These are phyloP conservation scores for Talaromyces albobiverticillius DNA, from an alignment of 2,329 filamentous ascomycete genomes.

Conservation along the genomic window DNA sequence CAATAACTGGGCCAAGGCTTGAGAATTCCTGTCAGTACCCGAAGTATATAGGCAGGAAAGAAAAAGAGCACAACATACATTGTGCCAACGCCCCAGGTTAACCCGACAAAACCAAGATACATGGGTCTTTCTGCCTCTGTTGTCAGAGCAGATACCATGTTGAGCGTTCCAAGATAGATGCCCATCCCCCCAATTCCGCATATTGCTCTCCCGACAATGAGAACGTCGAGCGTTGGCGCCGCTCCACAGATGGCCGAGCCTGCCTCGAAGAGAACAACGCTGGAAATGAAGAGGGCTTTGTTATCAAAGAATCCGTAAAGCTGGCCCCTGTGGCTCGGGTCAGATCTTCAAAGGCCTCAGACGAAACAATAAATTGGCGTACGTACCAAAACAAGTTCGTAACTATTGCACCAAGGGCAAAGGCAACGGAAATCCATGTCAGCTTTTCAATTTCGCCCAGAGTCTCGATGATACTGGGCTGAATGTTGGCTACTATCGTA, in stretches of 20 bases:
- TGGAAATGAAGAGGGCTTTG: conserved; percentile 3
- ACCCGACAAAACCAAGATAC: no score
- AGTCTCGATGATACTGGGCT: conserved; percentile 38
- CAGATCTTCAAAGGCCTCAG: no score
- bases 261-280: conserved; percentile 27
- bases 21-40: neutral
- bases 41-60: conserved; percentile 31
- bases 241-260: conserved; percentile 43
- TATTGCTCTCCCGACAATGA: conserved; percentile 44
- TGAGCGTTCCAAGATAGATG: conserved; percentile 30
- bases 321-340: neutral
- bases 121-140: conserved; percentile 22
- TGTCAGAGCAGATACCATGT: conserved; percentile 23
- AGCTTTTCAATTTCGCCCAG: conserved; percentile 39
- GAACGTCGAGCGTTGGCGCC: conserved; percentile 42
- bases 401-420: conserved; percentile 35
- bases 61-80: no score
- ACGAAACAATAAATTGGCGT: no score
- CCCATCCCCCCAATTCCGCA: conserved; percentile 31
- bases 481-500: conserved; percentile 48
- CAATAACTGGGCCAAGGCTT: conserved; percentile 39
- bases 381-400: conserved; percentile 5
- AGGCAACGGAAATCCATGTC: conserved; percentile 39
- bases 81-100: no score
- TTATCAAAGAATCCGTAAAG: neutral